Evolutionary conservation across 164 flowering plant species (phyloP).

Genomic region (Akebia trifoliata): DNA sequence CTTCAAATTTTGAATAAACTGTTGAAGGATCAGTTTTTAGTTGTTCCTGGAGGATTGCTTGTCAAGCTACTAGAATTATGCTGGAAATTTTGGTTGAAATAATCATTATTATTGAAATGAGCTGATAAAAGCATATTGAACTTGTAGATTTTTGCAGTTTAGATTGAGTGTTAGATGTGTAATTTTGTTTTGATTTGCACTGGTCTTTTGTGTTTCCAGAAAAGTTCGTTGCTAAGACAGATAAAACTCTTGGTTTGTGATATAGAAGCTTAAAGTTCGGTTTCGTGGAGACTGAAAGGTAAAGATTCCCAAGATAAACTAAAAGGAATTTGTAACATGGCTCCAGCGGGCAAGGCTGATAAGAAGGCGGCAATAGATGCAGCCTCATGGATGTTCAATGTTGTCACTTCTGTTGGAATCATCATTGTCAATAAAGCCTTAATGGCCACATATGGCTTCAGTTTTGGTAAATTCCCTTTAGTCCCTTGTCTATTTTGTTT

Average conservation of each 20-base stretch:
- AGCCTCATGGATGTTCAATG: slow-evolving; percentile 45
- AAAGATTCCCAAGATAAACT: slow-evolving; percentile 1
- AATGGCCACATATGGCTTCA: slow-evolving; percentile 43
- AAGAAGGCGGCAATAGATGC: slow-evolving; percentile 36
- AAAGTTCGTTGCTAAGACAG: too few species aligned
- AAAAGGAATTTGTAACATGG: slow-evolving; percentile 29
- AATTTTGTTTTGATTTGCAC: slow-evolving; percentile 1
- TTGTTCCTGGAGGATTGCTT: neutral
- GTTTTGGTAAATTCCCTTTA: slow-evolving; percentile 28
- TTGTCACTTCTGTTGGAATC: slow-evolving; percentile 43
- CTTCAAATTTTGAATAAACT: neutral
- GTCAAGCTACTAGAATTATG: neutral
- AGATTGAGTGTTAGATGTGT: neutral
- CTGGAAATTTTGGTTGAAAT: neutral
- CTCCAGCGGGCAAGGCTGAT: slow-evolving; percentile 34
- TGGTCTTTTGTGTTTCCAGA: neutral
- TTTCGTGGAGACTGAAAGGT: slow-evolving; percentile 9
- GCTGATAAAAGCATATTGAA: neutral
- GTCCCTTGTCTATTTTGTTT: neutral
- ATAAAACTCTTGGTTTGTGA: slow-evolving; percentile 1
- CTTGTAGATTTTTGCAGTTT: neutral
- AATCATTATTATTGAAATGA: neutral
- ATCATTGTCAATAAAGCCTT: slow-evolving; percentile 42
- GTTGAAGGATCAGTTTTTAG: neutral
- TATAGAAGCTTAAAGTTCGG: slow-evolving; percentile 1